Percentiles rank a stretch among this genome's conserved stretches.
Conservation (phyloP, 139 green algal species). For the Chlamydomonas schloesseri region DNA sequence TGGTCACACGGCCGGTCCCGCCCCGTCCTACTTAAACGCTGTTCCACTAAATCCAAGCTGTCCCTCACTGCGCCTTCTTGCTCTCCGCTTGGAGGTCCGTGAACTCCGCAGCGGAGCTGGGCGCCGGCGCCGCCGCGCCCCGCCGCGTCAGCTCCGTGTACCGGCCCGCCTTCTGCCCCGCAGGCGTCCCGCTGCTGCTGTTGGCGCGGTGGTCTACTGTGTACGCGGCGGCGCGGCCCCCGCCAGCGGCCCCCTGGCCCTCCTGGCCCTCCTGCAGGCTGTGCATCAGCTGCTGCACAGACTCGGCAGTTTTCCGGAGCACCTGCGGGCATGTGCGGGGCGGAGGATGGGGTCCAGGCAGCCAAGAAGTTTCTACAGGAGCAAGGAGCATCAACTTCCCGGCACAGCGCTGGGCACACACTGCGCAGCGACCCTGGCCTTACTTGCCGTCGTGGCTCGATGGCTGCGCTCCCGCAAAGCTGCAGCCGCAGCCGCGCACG, state of each 20-base stretch:
- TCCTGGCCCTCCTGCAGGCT: background rate
- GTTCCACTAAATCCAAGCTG: no score
- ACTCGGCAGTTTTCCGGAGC: background rate
- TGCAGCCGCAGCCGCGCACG: background rate
- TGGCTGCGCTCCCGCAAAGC: background rate
- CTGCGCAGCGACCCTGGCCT: no score
- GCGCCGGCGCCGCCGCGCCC: no score
- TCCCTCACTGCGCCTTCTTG: conserved; percentile 25
- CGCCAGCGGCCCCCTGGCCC: background rate
- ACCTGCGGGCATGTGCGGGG: background rate
- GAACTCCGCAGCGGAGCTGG: background rate
- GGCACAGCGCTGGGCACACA: no score
- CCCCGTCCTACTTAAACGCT: no score
- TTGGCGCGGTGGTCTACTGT: background rate
- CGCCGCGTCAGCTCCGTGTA: background rate
- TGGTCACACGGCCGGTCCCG: no score
- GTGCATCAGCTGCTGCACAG: background rate
- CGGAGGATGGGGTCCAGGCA: no score
- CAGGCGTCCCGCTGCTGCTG: background rate
- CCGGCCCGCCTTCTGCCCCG: no score
- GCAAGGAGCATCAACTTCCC: no score
- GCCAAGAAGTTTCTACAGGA: no score
- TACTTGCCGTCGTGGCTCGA: background rate
- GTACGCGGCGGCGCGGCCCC: background rate
- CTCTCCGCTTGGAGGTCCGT: background rate